Conservation (phyloP, 2,329 filamentous ascomycete species). For the Stagonosporopsis rhizophila region DNA sequence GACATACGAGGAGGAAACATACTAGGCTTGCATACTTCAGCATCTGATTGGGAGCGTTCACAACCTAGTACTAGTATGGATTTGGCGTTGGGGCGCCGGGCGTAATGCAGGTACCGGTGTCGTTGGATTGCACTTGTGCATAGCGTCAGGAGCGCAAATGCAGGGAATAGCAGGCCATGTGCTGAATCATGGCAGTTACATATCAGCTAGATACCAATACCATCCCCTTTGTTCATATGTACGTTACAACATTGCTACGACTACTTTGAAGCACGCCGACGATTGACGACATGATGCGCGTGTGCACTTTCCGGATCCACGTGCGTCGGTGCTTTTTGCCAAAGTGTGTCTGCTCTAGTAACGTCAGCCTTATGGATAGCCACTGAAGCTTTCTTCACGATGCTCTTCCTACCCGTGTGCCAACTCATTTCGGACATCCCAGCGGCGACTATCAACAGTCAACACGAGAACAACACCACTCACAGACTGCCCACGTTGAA, state of each 20-base stretch:
- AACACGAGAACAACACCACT: too few relatives aligned
- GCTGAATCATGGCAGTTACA: constrained; percentile 25
- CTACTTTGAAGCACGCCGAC: not conserved
- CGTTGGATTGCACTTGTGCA: constrained; percentile 2
- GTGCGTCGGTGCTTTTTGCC: too few relatives aligned
- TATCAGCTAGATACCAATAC: constrained; percentile 39
- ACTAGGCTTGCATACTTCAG: constrained; percentile 41
- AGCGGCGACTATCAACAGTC: too few relatives aligned
- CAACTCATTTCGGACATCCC: too few relatives aligned
- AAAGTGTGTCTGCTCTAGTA: too few relatives aligned
- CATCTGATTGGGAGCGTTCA: constrained; percentile 9
- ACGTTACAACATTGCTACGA: not conserved
- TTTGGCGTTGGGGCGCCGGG: constrained; percentile 14
- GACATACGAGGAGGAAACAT: constrained; percentile 64
- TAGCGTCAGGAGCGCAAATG: constrained; percentile 1
- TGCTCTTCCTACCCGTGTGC: too few relatives aligned
- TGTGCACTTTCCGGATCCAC: not conserved
- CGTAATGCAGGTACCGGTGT: constrained; percentile 8
- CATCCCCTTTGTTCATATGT: constrained; percentile 36
- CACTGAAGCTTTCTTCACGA: too few relatives aligned
- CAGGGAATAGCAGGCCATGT: constrained; percentile 16
- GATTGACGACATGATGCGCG: not conserved
- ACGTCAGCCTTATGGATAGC: too few relatives aligned
- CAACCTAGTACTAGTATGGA: constrained; percentile 9
- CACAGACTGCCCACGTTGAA: too few relatives aligned